phyloP scores from a whole-genome alignment of 2,329 filamentous ascomycete species.

The Penicillium sp. region DNA sequence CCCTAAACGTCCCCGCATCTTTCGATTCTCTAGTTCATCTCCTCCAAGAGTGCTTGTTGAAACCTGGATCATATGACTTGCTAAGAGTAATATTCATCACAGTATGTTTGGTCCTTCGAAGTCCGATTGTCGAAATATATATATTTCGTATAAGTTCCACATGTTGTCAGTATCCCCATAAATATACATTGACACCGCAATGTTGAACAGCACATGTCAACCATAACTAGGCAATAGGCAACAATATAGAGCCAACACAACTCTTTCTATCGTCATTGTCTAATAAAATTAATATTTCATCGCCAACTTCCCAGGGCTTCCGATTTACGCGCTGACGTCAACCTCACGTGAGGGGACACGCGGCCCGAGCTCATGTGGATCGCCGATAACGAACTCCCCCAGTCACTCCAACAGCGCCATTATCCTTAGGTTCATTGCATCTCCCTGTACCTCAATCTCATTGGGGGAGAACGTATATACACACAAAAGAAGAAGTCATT shows the following conservation, averaged over 20 bases:
- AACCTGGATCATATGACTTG: background rate
- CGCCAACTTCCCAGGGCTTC: background rate
- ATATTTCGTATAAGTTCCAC: background rate
- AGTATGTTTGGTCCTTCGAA: background rate
- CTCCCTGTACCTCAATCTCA: background rate
- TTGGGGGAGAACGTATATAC: background rate
- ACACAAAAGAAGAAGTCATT: background rate
- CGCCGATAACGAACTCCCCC: slow-evolving; percentile 17
- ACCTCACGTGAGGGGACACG: slow-evolving; percentile 25
- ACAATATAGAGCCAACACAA: background rate
- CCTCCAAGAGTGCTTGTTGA: background rate
- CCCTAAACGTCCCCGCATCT: background rate
- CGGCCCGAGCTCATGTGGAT: slow-evolving; percentile 23
- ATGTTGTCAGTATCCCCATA: background rate
- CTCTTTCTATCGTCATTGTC: background rate
- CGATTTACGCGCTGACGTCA: slow-evolving; percentile 16
- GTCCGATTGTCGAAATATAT: background rate
- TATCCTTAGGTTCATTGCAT: background rate
- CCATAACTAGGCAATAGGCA: background rate
- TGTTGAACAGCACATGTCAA: slow-evolving; percentile 6
- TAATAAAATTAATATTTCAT: background rate
- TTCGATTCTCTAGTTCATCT: background rate
- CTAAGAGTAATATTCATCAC: background rate
- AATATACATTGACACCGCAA: background rate
- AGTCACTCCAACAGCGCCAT: slow-evolving; percentile 8